A percentile compares a stretch with the other conserved stretches of the same genome.
phyloP scores from a whole-genome alignment of 352 stramenopile genomes.

The Phytophthora parvispora region DNA sequence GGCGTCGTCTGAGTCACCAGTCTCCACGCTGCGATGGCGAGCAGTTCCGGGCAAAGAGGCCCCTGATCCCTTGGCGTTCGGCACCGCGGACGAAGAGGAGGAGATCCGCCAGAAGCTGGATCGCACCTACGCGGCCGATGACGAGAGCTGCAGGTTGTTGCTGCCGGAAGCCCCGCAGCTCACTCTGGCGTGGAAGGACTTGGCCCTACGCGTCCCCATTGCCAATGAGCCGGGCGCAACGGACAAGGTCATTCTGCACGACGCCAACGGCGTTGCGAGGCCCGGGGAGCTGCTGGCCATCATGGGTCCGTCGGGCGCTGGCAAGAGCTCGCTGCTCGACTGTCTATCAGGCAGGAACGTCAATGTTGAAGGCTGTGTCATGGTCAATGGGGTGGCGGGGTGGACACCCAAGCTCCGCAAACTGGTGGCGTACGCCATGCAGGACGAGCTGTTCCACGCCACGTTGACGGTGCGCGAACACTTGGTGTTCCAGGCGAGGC shows the following conservation, averaged over 20 bases:
- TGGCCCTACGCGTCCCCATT: slow-evolving; percentile 34
- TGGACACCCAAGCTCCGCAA: slow-evolving; percentile 32
- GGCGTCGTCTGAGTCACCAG: background rate
- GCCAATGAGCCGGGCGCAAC: slow-evolving; percentile 23
- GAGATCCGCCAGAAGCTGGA: slow-evolving; percentile 9
- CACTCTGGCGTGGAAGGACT: slow-evolving; percentile 46
- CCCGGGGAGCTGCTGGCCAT: slow-evolving; percentile 66
- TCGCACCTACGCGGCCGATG: background rate
- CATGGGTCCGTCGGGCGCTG: slow-evolving; percentile 73
- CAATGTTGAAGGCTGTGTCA: slow-evolving; percentile 56
- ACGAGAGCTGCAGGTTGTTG: slow-evolving; percentile 3
- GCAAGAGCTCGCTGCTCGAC: slow-evolving; percentile 95
- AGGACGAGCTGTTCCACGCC: slow-evolving; percentile 91
- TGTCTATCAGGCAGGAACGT: slow-evolving; percentile 90
- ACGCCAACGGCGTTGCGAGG: slow-evolving; percentile 46
- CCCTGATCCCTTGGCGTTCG: background rate
- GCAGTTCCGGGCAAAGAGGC: slow-evolving; percentile 14
- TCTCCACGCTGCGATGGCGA: slow-evolving; percentile 11
- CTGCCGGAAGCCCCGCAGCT: slow-evolving; percentile 17
- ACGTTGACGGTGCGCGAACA: slow-evolving; percentile 91
- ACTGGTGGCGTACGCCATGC: slow-evolving; percentile 73
- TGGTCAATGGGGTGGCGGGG: slow-evolving; percentile 64
- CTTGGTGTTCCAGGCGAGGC: slow-evolving; percentile 81
- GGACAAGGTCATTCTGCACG: slow-evolving; percentile 58
- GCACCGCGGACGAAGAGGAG: slow-evolving; percentile 10